A percentile compares a stretch with the other conserved stretches of the same genome.
Evolutionary conservation across 495 filamentous ascomycete genomes (phyloP).

Genomic region (Aspergillus cavernicola): DNA sequence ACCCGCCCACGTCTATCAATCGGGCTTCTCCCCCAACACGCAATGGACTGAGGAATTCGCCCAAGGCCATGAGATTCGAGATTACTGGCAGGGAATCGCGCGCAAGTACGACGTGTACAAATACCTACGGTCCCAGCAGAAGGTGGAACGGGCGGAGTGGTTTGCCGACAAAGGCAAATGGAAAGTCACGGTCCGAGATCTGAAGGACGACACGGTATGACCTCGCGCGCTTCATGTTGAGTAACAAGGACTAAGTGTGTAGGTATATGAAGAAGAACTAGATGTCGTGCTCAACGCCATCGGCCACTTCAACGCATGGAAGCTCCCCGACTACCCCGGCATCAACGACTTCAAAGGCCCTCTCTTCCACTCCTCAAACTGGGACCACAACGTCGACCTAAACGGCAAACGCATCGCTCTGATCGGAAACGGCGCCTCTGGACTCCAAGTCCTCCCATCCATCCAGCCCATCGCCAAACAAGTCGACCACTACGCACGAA

Average conservation of each 20-base stretch:
- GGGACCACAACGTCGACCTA: slow-evolving; percentile 47
- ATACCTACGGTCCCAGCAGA: slow-evolving; percentile 47
- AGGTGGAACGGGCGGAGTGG: slow-evolving; percentile 54
- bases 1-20: slow-evolving; percentile 69
- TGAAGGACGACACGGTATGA: slow-evolving; percentile 31
- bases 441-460: slow-evolving; percentile 52
- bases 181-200: slow-evolving; percentile 41
- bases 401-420: slow-evolving; percentile 55
- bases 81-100: slow-evolving; percentile 60
- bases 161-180: slow-evolving; percentile 48
- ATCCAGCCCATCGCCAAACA: slow-evolving; percentile 55
- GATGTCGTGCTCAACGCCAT: slow-evolving; percentile 61
- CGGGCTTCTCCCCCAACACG: slow-evolving; percentile 59
- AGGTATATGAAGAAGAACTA: slow-evolving; percentile 49
- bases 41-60: slow-evolving; percentile 66
- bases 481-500: slow-evolving; percentile 63
- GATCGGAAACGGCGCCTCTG: slow-evolving; percentile 58
- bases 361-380: slow-evolving; percentile 53
- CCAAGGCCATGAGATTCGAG: slow-evolving; percentile 58
- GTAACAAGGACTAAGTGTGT: slow-evolving; percentile 8
- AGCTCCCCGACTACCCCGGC: slow-evolving; percentile 49
- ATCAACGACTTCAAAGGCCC: slow-evolving; percentile 45
- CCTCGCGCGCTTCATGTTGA: too few species aligned
- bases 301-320: slow-evolving; percentile 53
- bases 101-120: slow-evolving; percentile 59